These are phyloP conservation scores for Thraustotheca clavata DNA, from an alignment of 352 stramenopile genomes.

Conservation along the genomic window DNA sequence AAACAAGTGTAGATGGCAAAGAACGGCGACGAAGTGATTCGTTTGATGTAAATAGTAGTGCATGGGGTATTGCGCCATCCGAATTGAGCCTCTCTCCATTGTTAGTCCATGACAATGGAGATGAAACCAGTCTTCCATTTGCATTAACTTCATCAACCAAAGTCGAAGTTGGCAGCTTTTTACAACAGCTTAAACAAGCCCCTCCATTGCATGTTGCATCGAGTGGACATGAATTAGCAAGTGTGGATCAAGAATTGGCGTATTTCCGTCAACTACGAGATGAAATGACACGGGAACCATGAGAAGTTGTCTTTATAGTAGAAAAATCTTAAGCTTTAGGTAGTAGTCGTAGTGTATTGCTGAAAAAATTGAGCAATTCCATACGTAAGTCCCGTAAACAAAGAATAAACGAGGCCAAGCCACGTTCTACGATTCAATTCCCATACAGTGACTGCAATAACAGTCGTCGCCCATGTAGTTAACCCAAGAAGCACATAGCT, in stretches of 20 bases:
- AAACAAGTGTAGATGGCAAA: not conserved
- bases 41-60: conserved; percentile 1
- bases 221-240: not conserved
- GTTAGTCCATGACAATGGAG: conserved; percentile 21
- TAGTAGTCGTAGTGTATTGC: conserved; percentile 2
- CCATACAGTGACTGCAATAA: not conserved
- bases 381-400: conserved; percentile 4
- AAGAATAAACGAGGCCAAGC: conserved; percentile 17
- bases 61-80: conserved; percentile 2
- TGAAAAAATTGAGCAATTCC: conserved; percentile 18
- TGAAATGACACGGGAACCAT: conserved; percentile 2
- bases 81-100: not conserved
- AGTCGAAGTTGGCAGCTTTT: conserved; percentile 61
- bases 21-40: conserved; percentile 7
- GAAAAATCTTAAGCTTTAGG: not conserved
- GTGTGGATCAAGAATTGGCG: conserved; percentile 2
- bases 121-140: conserved; percentile 58
- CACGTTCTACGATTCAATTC: not conserved
- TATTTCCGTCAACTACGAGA: conserved; percentile 17
- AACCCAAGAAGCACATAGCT: not conserved
- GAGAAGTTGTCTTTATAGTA: not conserved
- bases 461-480: not conserved
- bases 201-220: conserved; percentile 38
- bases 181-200: conserved; percentile 72
- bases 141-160: conserved; percentile 36